A percentile compares a stretch with the other conserved stretches of the same genome.
Conservation (phyloP, 2,329 filamentous ascomycete species). For the Aureobasidium sp. region DNA sequence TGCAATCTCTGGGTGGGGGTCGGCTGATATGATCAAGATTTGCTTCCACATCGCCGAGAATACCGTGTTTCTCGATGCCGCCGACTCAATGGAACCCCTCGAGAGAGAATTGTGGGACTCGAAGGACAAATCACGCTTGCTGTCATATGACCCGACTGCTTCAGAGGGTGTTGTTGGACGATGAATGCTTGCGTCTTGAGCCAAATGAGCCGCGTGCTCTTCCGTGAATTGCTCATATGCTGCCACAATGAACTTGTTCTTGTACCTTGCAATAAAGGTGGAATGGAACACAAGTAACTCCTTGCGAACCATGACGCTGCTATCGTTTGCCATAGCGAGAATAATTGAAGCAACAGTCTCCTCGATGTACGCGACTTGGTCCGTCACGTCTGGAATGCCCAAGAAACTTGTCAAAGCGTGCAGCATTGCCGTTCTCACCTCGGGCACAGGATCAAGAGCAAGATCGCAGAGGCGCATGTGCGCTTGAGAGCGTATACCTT, state of each 20-base stretch:
- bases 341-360: constrained; percentile 85
- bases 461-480: constrained; percentile 74
- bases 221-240: constrained; percentile 86
- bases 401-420: constrained; percentile 91
- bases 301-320: constrained; percentile 87
- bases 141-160: constrained; percentile 17
- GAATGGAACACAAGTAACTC: constrained; percentile 93
- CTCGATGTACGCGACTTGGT: constrained; percentile 84
- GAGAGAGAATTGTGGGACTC: neutral
- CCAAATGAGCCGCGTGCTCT: constrained; percentile 41
- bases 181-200: constrained; percentile 9
- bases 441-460: constrained; percentile 77
- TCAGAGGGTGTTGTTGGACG: constrained; percentile 13
- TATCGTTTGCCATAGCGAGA: constrained; percentile 86
- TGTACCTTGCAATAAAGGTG: constrained; percentile 80
- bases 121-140: constrained; percentile 12
- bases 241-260: constrained; percentile 84
- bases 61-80: constrained; percentile 70
- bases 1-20: constrained; percentile 90
- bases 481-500: constrained; percentile 82
- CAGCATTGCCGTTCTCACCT: constrained; percentile 88
- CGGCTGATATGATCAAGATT: constrained; percentile 79
- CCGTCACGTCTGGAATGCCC: constrained; percentile 84
- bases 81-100: neutral
- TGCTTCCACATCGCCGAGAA: constrained; percentile 95